These are phyloP conservation scores for Mucor sp. DNA, from an alignment of 371 early-diverging fungal species.

Conservation along the genomic window DNA sequence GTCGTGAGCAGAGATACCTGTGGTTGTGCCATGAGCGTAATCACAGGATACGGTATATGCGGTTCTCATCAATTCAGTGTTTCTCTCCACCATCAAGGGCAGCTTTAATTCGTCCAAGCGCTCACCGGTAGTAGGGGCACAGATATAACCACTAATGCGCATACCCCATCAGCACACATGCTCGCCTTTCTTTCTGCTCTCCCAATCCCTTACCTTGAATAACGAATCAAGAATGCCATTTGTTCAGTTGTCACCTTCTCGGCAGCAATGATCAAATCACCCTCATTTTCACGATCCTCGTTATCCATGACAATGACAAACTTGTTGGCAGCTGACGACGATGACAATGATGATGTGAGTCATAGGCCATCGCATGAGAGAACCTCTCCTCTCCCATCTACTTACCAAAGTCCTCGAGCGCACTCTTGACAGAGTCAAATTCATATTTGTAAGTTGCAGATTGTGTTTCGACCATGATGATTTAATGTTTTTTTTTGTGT, in stretches of 20 bases:
- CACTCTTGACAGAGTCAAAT: slow-evolving; percentile 78
- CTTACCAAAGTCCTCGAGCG: slow-evolving; percentile 77
- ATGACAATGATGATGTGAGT: background rate
- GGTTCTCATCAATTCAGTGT: slow-evolving; percentile 87
- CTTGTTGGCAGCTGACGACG: slow-evolving; percentile 57
- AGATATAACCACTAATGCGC: slow-evolving; percentile 82
- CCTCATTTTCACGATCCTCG: slow-evolving; percentile 97
- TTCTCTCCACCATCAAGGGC: slow-evolving; percentile 92
- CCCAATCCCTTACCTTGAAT: slow-evolving; percentile 69
- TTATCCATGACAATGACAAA: slow-evolving; percentile 94
- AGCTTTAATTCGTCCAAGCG: slow-evolving; percentile 81
- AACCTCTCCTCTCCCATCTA: too few species aligned
- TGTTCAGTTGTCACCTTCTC: slow-evolving; percentile 86
- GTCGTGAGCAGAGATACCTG: slow-evolving; percentile 95
- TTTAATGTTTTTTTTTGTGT: background rate
- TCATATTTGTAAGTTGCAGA: slow-evolving; percentile 1
- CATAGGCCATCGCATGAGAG: background rate
- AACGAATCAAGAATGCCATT: slow-evolving; percentile 92
- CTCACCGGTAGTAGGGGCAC: slow-evolving; percentile 79
- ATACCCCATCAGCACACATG: background rate
- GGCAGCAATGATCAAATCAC: slow-evolving; percentile 94
- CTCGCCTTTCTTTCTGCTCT: background rate
- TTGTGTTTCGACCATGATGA: slow-evolving; percentile 18
- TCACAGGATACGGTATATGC: slow-evolving; percentile 94
- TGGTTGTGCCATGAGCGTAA: slow-evolving; percentile 81